A percentile compares a stretch with the other conserved stretches of the same genome.
Conservation (phyloP, 768 basidiomycete species). For the Leucogyrophana mollusca region DNA sequence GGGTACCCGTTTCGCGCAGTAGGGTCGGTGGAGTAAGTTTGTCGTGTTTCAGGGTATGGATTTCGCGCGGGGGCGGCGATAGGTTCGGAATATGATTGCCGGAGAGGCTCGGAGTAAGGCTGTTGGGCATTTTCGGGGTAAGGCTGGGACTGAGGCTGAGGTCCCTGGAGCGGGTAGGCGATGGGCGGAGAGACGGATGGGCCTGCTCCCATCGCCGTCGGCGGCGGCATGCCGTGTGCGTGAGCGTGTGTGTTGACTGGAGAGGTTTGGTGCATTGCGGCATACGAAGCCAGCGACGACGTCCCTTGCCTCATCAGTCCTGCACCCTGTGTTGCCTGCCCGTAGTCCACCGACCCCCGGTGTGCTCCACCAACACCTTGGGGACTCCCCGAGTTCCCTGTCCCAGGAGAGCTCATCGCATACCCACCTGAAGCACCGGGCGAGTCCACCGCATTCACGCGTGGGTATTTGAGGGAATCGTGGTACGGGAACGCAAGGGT, state of each 20-base stretch:
- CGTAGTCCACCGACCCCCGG: slow-evolving; percentile 25
- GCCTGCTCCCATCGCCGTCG: slow-evolving; percentile 12
- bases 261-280: slow-evolving; percentile 11
- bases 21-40: slow-evolving; percentile 19
- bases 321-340: slow-evolving; percentile 7
- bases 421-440: slow-evolving; percentile 43
- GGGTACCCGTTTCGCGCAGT: slow-evolving; percentile 20
- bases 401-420: slow-evolving; percentile 52
- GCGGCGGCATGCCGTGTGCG: slow-evolving; percentile 28
- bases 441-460: slow-evolving; percentile 44
- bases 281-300: slow-evolving; percentile 23
- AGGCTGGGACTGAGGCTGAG: slow-evolving; percentile 22
- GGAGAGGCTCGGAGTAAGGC: slow-evolving; percentile 24
- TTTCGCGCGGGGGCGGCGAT: background rate
- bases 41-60: background rate
- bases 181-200: slow-evolving; percentile 24
- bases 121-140: slow-evolving; percentile 18
- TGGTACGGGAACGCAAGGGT: slow-evolving; percentile 84
- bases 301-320: slow-evolving; percentile 9
- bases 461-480: slow-evolving; percentile 56
- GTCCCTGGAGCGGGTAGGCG: slow-evolving; percentile 16
- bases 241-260: slow-evolving; percentile 18
- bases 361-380: slow-evolving; percentile 18
- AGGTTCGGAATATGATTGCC: background rate
- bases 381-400: slow-evolving; percentile 59